Percentiles rank a stretch among this genome's conserved stretches.
These are phyloP conservation scores for Alternaria sp. DNA, from an alignment of 2,329 filamentous ascomycete genomes.

Conservation along the genomic window DNA sequence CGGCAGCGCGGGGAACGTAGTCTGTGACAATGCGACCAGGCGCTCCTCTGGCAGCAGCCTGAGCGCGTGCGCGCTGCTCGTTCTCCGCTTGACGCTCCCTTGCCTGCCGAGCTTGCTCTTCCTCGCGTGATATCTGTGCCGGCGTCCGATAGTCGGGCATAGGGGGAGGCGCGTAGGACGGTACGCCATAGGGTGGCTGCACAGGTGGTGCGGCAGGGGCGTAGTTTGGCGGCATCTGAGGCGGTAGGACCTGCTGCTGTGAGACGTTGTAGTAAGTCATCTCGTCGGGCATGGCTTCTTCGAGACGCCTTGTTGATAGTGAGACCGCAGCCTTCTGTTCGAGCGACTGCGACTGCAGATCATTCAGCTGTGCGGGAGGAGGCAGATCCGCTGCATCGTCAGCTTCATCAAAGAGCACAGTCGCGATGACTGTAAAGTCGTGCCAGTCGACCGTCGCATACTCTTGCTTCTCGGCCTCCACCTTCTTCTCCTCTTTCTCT, in stretches of 20 bases:
- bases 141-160: constrained; percentile 42
- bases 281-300: constrained; percentile 91
- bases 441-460: constrained; percentile 97
- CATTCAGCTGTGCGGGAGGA: constrained; percentile 86
- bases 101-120: constrained; percentile 50
- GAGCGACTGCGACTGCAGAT: constrained; percentile 91
- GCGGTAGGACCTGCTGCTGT: constrained; percentile 41
- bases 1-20: constrained; percentile 86
- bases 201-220: constrained; percentile 42
- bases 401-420: constrained; percentile 87
- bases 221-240: constrained; percentile 41
- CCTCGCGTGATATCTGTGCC: constrained; percentile 47
- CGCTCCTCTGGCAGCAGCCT: constrained; percentile 77
- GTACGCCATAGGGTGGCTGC: constrained; percentile 35
- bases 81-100: constrained; percentile 57
- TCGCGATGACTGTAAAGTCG: constrained; percentile 95
- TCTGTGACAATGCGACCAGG: constrained; percentile 86
- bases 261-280: constrained; percentile 54
- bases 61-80: constrained; percentile 76
- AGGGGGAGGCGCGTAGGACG: constrained; percentile 37
- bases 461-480: constrained; percentile 78
- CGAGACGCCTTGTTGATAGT: constrained; percentile 83
- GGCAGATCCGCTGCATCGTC: constrained; percentile 89
- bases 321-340: constrained; percentile 95
- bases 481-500: constrained; percentile 86